phyloP scores from a whole-genome alignment of 2,329 filamentous ascomycete genomes.

The Claviceps sorghi region DNA sequence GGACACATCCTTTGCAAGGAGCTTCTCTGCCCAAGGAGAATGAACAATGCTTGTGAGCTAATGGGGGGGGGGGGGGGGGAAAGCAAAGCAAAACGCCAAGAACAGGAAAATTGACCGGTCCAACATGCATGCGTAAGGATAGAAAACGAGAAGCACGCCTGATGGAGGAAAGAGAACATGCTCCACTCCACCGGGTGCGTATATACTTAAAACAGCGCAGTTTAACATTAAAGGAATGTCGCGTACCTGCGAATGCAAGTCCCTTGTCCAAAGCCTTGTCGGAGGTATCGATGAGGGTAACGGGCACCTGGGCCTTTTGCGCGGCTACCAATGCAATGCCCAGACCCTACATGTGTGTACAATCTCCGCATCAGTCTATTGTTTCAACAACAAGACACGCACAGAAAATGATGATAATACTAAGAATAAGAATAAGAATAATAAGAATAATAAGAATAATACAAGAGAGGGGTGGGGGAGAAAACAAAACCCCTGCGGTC shows the following conservation, averaged over 20 bases:
- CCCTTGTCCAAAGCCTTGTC: conserved; percentile 79
- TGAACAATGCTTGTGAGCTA: not conserved
- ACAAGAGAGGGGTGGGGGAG: not conserved
- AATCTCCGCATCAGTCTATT: not conserved
- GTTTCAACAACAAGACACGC: not conserved
- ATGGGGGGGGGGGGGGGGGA: not conserved
- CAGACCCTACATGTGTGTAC: conserved; percentile 48
- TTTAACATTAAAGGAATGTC: not conserved
- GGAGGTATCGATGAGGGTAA: conserved; percentile 72
- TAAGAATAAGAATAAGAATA: not conserved
- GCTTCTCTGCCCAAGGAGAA: conserved; percentile 50
- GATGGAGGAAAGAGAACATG: not conserved
- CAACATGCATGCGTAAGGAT: not conserved
- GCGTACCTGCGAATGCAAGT: conserved; percentile 66
- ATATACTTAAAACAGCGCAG: not conserved
- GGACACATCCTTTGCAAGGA: conserved; percentile 80
- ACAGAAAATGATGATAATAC: not conserved
- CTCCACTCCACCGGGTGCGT: not conserved
- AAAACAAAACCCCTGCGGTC: not conserved
- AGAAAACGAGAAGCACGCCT: not conserved
- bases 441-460: not conserved
- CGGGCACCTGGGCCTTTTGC: conserved; percentile 66
- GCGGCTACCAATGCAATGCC: conserved; percentile 93
- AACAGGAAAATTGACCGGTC: not conserved
- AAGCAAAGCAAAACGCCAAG: too few relatives aligned